phyloP scores from a whole-genome alignment of 2,329 filamentous ascomycete species.

The Aschersonia sp. region DNA sequence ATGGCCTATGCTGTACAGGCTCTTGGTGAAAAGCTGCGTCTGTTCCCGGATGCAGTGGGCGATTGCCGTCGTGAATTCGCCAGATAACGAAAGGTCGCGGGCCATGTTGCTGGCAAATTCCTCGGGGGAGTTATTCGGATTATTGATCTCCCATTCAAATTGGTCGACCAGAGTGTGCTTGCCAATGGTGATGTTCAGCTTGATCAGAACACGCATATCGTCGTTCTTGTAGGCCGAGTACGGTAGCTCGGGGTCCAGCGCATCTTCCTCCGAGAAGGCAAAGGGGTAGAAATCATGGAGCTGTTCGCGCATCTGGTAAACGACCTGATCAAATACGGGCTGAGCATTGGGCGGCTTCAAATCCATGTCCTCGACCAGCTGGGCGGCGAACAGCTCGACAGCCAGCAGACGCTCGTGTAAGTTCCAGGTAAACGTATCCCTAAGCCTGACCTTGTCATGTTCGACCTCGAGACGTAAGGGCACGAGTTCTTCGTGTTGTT shows the following conservation, averaged over 20 bases:
- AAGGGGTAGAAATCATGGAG: slow-evolving; percentile 88
- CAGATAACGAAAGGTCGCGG: slow-evolving; percentile 75
- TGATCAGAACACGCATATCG: slow-evolving; percentile 93
- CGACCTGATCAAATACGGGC: slow-evolving; percentile 45
- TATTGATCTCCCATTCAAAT: slow-evolving; percentile 99
- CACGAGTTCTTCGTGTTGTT: slow-evolving; percentile 82
- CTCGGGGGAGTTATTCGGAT: slow-evolving; percentile 83
- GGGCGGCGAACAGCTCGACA: slow-evolving; percentile 71
- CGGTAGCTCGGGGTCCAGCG: slow-evolving; percentile 76
- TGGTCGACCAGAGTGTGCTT: slow-evolving; percentile 89
- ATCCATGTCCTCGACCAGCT: slow-evolving; percentile 84
- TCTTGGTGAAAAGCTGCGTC: slow-evolving; percentile 84
- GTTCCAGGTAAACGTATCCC: slow-evolving; percentile 98
- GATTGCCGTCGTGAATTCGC: slow-evolving; percentile 94
- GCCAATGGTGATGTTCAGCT: slow-evolving; percentile 95
- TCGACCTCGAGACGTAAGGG: slow-evolving; percentile 88
- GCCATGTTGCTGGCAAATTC: slow-evolving; percentile 88
- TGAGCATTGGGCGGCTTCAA: slow-evolving; percentile 56
- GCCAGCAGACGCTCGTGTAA: slow-evolving; percentile 76
- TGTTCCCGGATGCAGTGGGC: slow-evolving; percentile 97
- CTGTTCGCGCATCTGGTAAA: slow-evolving; percentile 71
- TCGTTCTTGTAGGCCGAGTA: slow-evolving; percentile 97
- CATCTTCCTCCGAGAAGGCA: slow-evolving; percentile 77
- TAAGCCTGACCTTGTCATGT: slow-evolving; percentile 85
- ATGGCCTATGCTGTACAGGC: slow-evolving; percentile 84